Conservation (phyloP, 208 protist genomes). For the Leptomonas seymouri region DNA sequence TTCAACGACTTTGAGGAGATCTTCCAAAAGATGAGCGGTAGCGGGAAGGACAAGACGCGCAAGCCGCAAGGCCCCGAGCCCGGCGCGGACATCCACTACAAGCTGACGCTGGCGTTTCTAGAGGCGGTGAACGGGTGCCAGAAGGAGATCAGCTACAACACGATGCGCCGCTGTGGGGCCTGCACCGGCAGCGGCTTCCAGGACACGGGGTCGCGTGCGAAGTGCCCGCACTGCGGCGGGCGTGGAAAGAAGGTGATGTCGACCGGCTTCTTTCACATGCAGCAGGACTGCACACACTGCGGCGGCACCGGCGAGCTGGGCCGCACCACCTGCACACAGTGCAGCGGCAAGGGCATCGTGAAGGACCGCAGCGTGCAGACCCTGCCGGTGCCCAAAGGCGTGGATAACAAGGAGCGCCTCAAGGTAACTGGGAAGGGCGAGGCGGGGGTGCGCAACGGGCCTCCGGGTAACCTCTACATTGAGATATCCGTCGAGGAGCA, state of each 20-base stretch:
- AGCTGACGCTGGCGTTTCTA: slow-evolving; percentile 75
- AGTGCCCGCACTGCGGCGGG: slow-evolving; percentile 88
- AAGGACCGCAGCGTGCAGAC: slow-evolving; percentile 90
- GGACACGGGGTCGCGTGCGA: slow-evolving; percentile 71
- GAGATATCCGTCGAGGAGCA: slow-evolving; percentile 89
- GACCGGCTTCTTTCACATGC: slow-evolving; percentile 92
- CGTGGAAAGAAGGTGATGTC: slow-evolving; percentile 91
- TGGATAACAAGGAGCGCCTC: slow-evolving; percentile 90
- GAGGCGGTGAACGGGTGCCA: slow-evolving; percentile 88
- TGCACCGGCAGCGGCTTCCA: slow-evolving; percentile 86
- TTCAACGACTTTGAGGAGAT: slow-evolving; percentile 93
- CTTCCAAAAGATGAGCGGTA: slow-evolving; percentile 87
- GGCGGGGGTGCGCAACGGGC: slow-evolving; percentile 86
- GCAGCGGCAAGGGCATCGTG: slow-evolving; percentile 88
- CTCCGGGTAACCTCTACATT: slow-evolving; percentile 89
- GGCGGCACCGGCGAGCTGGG: slow-evolving; percentile 85
- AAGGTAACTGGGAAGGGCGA: slow-evolving; percentile 89
- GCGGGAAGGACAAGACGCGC: slow-evolving; percentile 82
- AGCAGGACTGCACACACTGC: slow-evolving; percentile 91
- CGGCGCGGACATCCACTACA: slow-evolving; percentile 89
- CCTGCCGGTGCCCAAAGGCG: slow-evolving; percentile 85
- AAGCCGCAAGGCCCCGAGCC: slow-evolving; percentile 86
- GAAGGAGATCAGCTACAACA: slow-evolving; percentile 92
- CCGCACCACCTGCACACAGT: slow-evolving; percentile 77
- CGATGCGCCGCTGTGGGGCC: slow-evolving; percentile 80